These are phyloP conservation scores for Phaffia tasmanica DNA, from an alignment of 768 basidiomycete genomes.

Conservation along the genomic window DNA sequence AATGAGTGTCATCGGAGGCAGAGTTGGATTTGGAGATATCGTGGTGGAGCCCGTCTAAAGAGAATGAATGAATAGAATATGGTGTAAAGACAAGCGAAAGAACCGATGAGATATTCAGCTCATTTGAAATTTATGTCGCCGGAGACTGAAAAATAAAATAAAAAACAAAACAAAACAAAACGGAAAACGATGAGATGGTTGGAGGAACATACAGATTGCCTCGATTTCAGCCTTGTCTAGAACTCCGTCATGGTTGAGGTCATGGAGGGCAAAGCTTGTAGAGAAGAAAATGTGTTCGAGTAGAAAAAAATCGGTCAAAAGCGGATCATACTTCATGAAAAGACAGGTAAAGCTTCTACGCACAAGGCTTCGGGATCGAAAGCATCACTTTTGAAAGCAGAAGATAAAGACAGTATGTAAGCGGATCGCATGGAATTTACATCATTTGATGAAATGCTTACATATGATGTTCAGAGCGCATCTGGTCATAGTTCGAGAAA, in stretches of 20 bases:
- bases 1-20: conserved; percentile 15
- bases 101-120: no score
- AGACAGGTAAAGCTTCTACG: neutral
- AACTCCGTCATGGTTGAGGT: conserved; percentile 25
- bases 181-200: neutral
- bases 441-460: neutral
- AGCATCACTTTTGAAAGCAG: conserved; percentile 9
- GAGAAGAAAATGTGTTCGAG: neutral
- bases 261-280: conserved; percentile 21
- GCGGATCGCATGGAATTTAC: neutral
- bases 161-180: no score
- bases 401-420: neutral
- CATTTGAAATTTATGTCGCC: no score
- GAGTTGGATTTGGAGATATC: conserved; percentile 21
- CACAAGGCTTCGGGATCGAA: conserved; percentile 24
- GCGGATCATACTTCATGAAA: neutral
- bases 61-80: no score
- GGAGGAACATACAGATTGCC: conserved; percentile 22
- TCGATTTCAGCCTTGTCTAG: conserved; percentile 20
- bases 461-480: conserved; percentile 27
- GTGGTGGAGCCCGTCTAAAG: conserved; percentile 26
- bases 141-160: no score
- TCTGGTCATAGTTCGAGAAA: conserved; percentile 13
- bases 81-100: no score
- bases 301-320: neutral